Percentiles rank a stretch among this genome's conserved stretches.
phyloP scores from a whole-genome alignment of 2,329 filamentous ascomycete genomes.

The Botryotinia globosa region DNA sequence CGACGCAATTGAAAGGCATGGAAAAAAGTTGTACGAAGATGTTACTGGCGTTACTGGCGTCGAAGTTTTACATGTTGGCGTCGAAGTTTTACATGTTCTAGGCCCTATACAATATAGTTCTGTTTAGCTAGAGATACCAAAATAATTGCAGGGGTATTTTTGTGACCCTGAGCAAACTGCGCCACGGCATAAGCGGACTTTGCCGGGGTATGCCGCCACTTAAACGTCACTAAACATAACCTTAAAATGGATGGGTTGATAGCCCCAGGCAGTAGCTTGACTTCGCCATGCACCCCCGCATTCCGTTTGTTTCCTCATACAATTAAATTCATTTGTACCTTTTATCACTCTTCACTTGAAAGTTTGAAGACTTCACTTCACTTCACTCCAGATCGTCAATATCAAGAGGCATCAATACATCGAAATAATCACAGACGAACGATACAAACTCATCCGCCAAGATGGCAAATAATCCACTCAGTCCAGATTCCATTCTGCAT shows the following conservation, averaged over 20 bases:
- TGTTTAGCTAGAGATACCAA: background rate
- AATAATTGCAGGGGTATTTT: constrained; percentile 12
- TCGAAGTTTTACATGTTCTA: constrained; percentile 9
- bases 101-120: background rate
- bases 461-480: constrained; percentile 42
- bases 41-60: background rate
- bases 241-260: background rate
- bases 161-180: background rate
- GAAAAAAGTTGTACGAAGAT: background rate
- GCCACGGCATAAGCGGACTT: background rate
- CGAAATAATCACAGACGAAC: background rate
- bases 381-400: background rate
- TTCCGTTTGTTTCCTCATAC: background rate
- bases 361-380: background rate
- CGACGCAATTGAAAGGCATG: background rate
- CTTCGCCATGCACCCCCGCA: constrained; percentile 19
- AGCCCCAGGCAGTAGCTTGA: constrained; percentile 14
- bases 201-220: constrained; percentile 11
- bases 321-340: background rate
- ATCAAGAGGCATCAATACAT: background rate
- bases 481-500: constrained; percentile 48
- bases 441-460: constrained; percentile 14
- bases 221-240: constrained; percentile 3
- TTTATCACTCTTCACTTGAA: background rate
- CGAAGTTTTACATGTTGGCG: constrained; percentile 1